A percentile compares a stretch with the other conserved stretches of the same genome.
Conservation (phyloP, 1,284 basidiomycete genomes). For the Rhodotorula sp. region DNA sequence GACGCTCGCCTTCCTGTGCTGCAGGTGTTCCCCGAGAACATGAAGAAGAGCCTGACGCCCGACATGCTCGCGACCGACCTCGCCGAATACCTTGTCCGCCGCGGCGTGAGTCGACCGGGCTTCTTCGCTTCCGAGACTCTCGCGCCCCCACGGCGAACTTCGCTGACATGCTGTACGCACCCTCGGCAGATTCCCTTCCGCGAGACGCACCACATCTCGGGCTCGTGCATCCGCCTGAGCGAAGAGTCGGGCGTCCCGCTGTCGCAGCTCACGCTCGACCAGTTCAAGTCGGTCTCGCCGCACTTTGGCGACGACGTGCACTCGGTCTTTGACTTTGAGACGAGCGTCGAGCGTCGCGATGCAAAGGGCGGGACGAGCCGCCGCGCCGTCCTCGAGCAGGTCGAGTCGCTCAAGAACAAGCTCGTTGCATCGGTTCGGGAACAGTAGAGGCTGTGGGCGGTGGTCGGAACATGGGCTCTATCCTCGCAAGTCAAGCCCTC, state of each 20-base stretch:
- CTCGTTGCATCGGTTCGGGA: slow-evolving; percentile 18
- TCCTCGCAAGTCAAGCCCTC: no score
- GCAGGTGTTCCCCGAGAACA: slow-evolving; percentile 84
- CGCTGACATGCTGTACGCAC: background rate
- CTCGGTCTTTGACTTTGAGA: slow-evolving; percentile 85
- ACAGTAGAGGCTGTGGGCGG: background rate
- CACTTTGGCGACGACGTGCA: slow-evolving; percentile 76
- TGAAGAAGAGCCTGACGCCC: slow-evolving; percentile 86
- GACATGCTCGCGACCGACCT: slow-evolving; percentile 97
- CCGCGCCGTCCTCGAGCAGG: slow-evolving; percentile 81
- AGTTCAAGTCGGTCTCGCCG: slow-evolving; percentile 73
- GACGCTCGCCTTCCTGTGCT: background rate
- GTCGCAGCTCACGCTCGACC: slow-evolving; percentile 73
- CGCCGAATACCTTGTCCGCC: slow-evolving; percentile 96
- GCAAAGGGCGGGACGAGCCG: slow-evolving; percentile 89
- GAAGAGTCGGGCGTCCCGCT: slow-evolving; percentile 79
- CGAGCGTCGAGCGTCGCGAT: slow-evolving; percentile 88
- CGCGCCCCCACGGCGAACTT: background rate
- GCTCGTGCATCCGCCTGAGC: slow-evolving; percentile 89
- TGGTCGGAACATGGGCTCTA: no score
- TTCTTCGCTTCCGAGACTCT: background rate
- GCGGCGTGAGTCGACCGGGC: slow-evolving; percentile 68
- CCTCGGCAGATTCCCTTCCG: slow-evolving; percentile 73
- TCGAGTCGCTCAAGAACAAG: slow-evolving; percentile 50
- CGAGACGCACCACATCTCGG: slow-evolving; percentile 97